These are phyloP conservation scores for Penium margaritaceum DNA, from an alignment of 139 green algal species.

Conservation along the genomic window DNA sequence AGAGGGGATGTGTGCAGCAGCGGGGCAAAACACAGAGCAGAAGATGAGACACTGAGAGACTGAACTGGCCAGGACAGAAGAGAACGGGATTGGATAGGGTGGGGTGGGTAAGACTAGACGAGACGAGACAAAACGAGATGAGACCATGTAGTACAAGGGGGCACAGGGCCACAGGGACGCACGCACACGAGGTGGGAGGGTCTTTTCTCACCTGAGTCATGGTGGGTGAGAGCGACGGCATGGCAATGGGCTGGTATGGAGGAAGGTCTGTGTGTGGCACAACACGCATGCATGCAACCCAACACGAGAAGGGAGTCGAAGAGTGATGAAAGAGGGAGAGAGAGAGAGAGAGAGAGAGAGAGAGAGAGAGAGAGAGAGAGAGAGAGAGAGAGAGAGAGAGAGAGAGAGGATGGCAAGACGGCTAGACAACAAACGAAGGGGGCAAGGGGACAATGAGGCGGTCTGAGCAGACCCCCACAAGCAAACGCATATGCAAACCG, in stretches of 20 bases:
- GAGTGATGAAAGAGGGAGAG: too few relatives aligned
- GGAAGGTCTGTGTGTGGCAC: slow-evolving; percentile 11
- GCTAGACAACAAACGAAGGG: too few relatives aligned
- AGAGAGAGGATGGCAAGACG: too few relatives aligned
- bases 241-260: slow-evolving; percentile 12
- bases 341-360: too few relatives aligned
- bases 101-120: neutral
- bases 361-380: too few relatives aligned
- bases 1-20: too few relatives aligned
- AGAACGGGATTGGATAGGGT: neutral
- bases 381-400: too few relatives aligned
- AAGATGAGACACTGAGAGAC: neutral
- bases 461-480: too few relatives aligned
- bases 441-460: too few relatives aligned
- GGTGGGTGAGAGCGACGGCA: slow-evolving; percentile 33
- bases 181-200: neutral
- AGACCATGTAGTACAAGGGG: neutral
- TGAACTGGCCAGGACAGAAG: neutral
- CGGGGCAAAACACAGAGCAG: neutral
- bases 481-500: too few relatives aligned
- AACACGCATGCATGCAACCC: neutral
- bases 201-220: slow-evolving; percentile 23
- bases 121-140: neutral
- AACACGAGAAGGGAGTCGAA: neutral
- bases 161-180: neutral